Evolutionary conservation across 345 rosid species (phyloP), one percentile per base, ranked within the genome.

Genomic region (Syzygium jambos): DNA sequence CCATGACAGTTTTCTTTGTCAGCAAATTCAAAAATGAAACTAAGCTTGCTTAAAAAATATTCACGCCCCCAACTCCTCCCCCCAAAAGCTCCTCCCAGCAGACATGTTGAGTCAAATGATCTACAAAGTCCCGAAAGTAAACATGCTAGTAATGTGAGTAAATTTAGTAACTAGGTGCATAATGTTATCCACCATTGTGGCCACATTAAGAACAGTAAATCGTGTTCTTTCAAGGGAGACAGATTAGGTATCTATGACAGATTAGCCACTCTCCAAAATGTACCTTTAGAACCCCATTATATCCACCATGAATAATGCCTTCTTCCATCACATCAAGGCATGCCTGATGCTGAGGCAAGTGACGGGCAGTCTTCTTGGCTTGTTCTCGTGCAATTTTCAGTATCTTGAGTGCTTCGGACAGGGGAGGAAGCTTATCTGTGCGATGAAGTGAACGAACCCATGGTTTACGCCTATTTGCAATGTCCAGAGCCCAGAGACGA

Each of bases 271-370:
- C 34, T 41, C 59, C 51, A 51, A 86, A 68, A 78, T 6, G 34
- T 90, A 96, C 99, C 99, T 94, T 92, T 19, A 97, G 93, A 91
- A 96, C 94, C 53, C 99, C 99, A 87, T 51, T 93, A 85, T 97
- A 95, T 89, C 99, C 99, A 90, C 99, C 99, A 92, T 97, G 98
- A 89, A 94, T 52, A 85, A 97, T 89, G 86, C 99, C 99, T 59
- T 94, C 98, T 93, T 97, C 99, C 54, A 97, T 96, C 85, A 95
- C 97, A 90, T 96, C 97, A 91, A 97, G 94, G 90, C 95, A 93
- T 87, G 90, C 98, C 85, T 87, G 96, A 91, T 95, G 98, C 92
- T 97, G 99, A 85, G 98, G 99, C 95, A 95, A 90, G 93, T 97
- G 94, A 87, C 93, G 94, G 55, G 99, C 97, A 89, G 91, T 90